These are phyloP conservation scores for Chytridium lagenaria DNA, from an alignment of 371 early-diverging fungal genomes.

Conservation along the genomic window DNA sequence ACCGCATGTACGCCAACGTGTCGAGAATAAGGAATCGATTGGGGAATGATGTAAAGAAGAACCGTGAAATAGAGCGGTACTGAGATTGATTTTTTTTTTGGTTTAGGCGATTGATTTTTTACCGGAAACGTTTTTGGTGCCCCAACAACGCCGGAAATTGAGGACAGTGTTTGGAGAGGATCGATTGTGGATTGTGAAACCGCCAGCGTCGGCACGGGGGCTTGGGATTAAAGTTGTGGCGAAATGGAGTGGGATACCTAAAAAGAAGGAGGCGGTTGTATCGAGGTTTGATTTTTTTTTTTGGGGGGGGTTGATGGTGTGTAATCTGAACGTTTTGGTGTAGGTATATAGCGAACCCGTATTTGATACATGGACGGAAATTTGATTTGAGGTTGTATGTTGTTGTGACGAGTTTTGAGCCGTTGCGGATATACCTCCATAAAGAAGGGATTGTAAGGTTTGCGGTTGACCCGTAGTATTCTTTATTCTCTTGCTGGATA, in stretches of 20 bases:
- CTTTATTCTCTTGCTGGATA: constrained; percentile 40
- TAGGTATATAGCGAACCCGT: constrained; percentile 52
- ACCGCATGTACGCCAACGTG: constrained; percentile 42
- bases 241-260: constrained; percentile 42
- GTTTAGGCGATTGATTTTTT: constrained; percentile 40
- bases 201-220: constrained; percentile 56
- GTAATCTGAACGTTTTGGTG: no score
- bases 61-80: no score
- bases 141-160: constrained; percentile 35
- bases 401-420: constrained; percentile 54
- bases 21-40: constrained; percentile 27
- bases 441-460: constrained; percentile 51
- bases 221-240: constrained; percentile 47
- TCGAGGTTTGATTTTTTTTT: constrained; percentile 28
- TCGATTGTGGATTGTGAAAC: constrained; percentile 53
- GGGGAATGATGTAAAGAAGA: constrained; percentile 28
- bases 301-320: no score
- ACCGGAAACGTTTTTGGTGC: constrained; percentile 49
- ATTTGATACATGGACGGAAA: constrained; percentile 49
- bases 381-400: constrained; percentile 57
- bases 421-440: constrained; percentile 49
- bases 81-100: not conserved
- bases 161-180: constrained; percentile 35
- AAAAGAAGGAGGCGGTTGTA: constrained; percentile 40
- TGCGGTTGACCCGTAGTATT: constrained; percentile 41